Base-by-base conservation (phyloP, 2,329 filamentous ascomycete species). In the Fusarium chuoi region DNA sequence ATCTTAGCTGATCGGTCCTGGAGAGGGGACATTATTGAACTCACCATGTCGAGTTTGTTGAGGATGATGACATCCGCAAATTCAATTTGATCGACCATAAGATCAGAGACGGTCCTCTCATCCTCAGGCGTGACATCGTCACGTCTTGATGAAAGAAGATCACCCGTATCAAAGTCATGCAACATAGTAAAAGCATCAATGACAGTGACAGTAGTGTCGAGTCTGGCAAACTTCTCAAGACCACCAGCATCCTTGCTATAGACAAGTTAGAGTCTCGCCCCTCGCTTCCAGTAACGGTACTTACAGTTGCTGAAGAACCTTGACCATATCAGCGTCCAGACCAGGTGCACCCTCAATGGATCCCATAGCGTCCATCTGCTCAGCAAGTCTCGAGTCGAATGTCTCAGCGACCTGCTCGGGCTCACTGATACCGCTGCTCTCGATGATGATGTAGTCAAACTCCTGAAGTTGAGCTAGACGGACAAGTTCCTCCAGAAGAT, bases 41-140 rank as follows among this genome's bases (percentile, higher is more conserved):
- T 26, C 20, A 93, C 89, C 68, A 90, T 88, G 68, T 93, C 91
- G 11, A 88, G 84, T 80, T 94, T 94, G 82, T 94, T 94, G 26
- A 94, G 82, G 7, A 94, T 86, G 20, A 94, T 87, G 12, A 94
- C 91, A 73, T 94, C 91, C 1, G 92, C 91, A 75, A 94, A 94
- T 80, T 94, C 92, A 67, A 94, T 92, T 77, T 94, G 92, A 74
- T 94, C 92, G 0, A 93, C 91, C 87, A 94, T 92, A 0, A 94
- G 85, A 73, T 94, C 92, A 1, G 91, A 93, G 6, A 94, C 92
- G 0, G 91, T 94, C 1, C 92, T 84, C 73, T 94, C 91, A 68
- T 94, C 92, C 73, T 94, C 92, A 0, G 89, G 79, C 10, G 88
- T 84, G 4, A 91, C 89, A 35, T 92, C 90, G 10, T 91, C 86